Conservation (phyloP, 306 rosid species). For the Canavalia ensiformis region DNA sequence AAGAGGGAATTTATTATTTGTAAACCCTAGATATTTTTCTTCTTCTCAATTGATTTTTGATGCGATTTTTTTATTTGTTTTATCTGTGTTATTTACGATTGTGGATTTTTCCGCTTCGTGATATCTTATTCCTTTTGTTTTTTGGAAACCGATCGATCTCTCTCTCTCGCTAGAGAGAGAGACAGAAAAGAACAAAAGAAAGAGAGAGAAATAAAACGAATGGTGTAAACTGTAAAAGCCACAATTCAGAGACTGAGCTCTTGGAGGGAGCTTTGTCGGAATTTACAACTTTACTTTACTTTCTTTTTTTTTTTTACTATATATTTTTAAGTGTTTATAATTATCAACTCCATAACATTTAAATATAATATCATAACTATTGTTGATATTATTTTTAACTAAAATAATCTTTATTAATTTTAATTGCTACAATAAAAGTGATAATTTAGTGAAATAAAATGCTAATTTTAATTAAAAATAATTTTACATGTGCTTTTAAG, state of each 20-base stretch:
- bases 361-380: no score
- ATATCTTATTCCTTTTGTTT: neutral
- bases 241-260: conserved; percentile 19
- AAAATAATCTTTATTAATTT: no score
- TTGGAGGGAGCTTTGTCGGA: conserved; percentile 46
- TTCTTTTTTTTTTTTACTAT: neutral
- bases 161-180: conserved; percentile 20
- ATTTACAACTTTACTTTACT: conserved; percentile 24
- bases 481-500: no score
- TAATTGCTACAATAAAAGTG: no score
- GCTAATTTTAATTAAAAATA: no score
- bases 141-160: conserved; percentile 1
- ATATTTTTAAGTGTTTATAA: neutral
- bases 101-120: conserved; percentile 3
- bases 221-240: conserved; percentile 33
- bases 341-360: neutral
- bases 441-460: no score
- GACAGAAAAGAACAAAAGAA: neutral
- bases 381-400: no score
- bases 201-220: conserved; percentile 11
- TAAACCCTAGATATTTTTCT: conserved; percentile 58
- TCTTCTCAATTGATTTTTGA: neutral
- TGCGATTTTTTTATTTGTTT: conserved; percentile 11
- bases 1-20: conserved; percentile 19
- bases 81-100: conserved; percentile 34